Evolutionary conservation across 2,329 filamentous ascomycete genomes (phyloP), one percentile per base, ranked within the genome.

Genomic region (Arachnomyces sp.): DNA sequence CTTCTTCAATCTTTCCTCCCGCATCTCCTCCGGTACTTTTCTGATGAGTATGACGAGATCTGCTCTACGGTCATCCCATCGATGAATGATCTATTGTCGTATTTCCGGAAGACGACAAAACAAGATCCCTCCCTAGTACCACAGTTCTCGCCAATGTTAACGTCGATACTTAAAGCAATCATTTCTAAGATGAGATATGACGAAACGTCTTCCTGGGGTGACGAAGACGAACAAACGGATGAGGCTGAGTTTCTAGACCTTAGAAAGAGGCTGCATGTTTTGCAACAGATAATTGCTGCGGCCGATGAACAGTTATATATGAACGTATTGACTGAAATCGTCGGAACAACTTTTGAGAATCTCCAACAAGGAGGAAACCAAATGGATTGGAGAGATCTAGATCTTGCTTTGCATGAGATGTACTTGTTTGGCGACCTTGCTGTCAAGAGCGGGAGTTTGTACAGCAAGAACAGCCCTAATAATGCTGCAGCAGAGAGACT

Each of bases 231-330:
- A 52, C 83, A 94, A 61, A 94, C 88, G 2, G 92, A 96, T 53
- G 92, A 98, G 65, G 92, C 90, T 17, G 92, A 98, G 59, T 98
- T 98, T 53, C 85, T 94, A 57, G 92, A 98, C 52, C 73, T 98
- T 39, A 80, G 93, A 44, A 93, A 94, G 61, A 79, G 86, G 51
- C 71, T 98, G 35, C 86, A 94, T 60, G 82, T 88, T 31, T 70
- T 98, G 31, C 92, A 98, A 60, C 93, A 95, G 68, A 88, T 84
- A 31, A 82, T 96, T 38, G 89, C 92, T 12, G 82, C 83, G 7
- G 85, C 94, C 37, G 86, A 96, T 57, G 86, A 96, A 61, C 69
- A 71, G 31, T 75, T 96, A 20, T 96, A 94, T 60, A 83, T 95
- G 56, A 81, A 94, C 32, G 85, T 85, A 30, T 71, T 98, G 40